Percentiles rank a stretch among this genome's conserved stretches.
Evolutionary conservation across 164 flowering plant species (phyloP).

Genomic region (Euptelea pleiosperma): DNA sequence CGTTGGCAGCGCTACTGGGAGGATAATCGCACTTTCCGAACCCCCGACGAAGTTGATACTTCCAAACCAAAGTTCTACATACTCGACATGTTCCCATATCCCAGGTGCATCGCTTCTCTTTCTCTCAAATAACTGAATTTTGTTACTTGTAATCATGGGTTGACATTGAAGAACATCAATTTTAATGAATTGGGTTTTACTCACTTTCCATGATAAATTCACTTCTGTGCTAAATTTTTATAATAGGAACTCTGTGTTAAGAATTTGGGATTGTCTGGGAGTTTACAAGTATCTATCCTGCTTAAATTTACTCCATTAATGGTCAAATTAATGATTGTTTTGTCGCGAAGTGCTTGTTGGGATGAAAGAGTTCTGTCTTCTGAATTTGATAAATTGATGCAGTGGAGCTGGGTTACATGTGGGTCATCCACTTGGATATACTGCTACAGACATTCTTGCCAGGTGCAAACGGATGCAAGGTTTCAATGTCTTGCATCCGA

Average conservation of each 20-base stretch:
- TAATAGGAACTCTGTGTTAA: background rate
- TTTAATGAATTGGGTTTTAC: no score
- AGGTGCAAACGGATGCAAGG: constrained; percentile 93
- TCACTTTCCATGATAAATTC: no score
- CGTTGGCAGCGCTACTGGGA: constrained; percentile 93
- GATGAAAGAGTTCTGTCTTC: background rate
- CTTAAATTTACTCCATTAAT: no score
- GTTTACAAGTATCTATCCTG: no score
- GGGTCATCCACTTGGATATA: constrained; percentile 97
- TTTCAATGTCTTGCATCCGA: constrained; percentile 94
- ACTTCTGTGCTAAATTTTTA: background rate
- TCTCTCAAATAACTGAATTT: background rate
- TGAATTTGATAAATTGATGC: constrained; percentile 16
- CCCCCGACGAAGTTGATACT: constrained; percentile 81
- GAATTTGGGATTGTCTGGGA: background rate
- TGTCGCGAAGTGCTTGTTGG: background rate
- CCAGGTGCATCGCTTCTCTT: constrained; percentile 51
- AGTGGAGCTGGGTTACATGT: constrained; percentile 98
- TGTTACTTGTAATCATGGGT: no score
- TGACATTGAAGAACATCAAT: no score
- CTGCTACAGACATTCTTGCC: constrained; percentile 93
- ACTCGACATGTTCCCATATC: constrained; percentile 99
- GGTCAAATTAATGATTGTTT: no score
- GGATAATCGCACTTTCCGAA: constrained; percentile 68
- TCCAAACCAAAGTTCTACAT: constrained; percentile 92